Conservation (phyloP, 1,139 yeast species). For the Suhomyces maxii region DNA sequence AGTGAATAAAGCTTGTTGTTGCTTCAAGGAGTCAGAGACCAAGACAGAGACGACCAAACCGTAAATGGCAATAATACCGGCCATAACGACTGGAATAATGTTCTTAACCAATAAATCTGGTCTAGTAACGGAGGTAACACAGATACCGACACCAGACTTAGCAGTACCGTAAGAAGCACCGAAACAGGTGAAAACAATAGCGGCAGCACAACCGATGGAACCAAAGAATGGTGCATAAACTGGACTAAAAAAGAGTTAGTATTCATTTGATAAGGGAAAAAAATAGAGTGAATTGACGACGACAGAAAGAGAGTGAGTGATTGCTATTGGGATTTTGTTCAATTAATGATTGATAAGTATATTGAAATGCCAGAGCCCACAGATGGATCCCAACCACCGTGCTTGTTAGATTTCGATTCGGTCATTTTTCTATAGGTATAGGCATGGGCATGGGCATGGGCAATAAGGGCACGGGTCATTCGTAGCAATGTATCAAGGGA, state of each 20-base stretch:
- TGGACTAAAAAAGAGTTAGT: constrained; percentile 49
- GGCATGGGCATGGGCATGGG: too few relatives aligned
- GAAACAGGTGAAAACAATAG: constrained; percentile 96
- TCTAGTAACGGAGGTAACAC: constrained; percentile 96
- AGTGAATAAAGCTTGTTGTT: constrained; percentile 89
- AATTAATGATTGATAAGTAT: too few relatives aligned
- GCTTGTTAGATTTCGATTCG: too few relatives aligned
- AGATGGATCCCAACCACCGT: too few relatives aligned
- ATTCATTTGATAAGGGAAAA: constrained; percentile 1
- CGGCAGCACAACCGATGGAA: constrained; percentile 98
- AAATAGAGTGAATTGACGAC: background rate
- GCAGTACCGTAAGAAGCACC: constrained; percentile 99
- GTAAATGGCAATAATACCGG: constrained; percentile 99
- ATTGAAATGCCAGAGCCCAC: too few relatives aligned
- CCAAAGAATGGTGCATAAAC: constrained; percentile 93
- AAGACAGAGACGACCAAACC: constrained; percentile 97
- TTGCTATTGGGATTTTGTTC: too few relatives aligned
- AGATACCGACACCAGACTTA: constrained; percentile 98
- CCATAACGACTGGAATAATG: constrained; percentile 97
- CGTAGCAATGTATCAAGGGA: too few relatives aligned
- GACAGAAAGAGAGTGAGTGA: too few relatives aligned
- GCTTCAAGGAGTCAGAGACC: constrained; percentile 87
- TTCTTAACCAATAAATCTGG: constrained; percentile 91
- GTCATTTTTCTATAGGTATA: too few relatives aligned
- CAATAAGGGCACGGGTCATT: too few relatives aligned